Conservation (phyloP, 305 asterid species). For the Ilex paraguariensis region DNA sequence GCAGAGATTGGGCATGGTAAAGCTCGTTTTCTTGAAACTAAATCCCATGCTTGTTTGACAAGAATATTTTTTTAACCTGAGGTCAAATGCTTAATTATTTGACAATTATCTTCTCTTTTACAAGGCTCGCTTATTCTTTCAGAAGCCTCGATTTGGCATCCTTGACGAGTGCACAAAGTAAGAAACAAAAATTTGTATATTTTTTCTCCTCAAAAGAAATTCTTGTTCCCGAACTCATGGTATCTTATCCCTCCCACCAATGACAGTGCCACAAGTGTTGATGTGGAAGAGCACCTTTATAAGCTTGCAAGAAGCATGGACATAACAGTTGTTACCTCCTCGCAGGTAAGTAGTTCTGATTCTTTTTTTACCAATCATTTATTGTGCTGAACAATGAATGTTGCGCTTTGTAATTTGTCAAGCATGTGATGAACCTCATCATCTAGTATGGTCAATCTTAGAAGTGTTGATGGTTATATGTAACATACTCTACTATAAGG, state of each 20-base stretch:
- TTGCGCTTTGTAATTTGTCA: too few species aligned
- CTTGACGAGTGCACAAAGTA: slow-evolving; percentile 99
- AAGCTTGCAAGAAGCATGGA: slow-evolving; percentile 74
- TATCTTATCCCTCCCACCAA: slow-evolving; percentile 17
- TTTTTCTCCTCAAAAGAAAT: slow-evolving; percentile 5
- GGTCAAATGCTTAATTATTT: neutral
- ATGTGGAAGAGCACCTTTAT: slow-evolving; percentile 97
- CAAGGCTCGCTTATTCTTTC: slow-evolving; percentile 95
- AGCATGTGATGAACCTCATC: too few species aligned
- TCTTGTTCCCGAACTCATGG: slow-evolving; percentile 7
- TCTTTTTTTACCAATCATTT: too few species aligned
- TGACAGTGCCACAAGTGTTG: slow-evolving; percentile 95
- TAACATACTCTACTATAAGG: too few species aligned
- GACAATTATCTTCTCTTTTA: slow-evolving; percentile 21
- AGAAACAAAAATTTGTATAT: slow-evolving; percentile 22
- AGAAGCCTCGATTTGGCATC: slow-evolving; percentile 90
- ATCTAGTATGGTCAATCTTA: too few species aligned
- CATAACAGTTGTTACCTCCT: slow-evolving; percentile 94
- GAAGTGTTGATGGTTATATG: too few species aligned
- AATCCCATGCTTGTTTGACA: neutral
- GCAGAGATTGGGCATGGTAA: slow-evolving; percentile 96
- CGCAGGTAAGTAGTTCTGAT: slow-evolving; percentile 52
- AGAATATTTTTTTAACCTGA: neutral
- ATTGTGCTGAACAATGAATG: too few species aligned
- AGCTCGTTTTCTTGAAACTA: slow-evolving; percentile 16